These are phyloP conservation scores for Lachancea quebecensis DNA, from an alignment of 805 yeast species.

Conservation along the genomic window DNA sequence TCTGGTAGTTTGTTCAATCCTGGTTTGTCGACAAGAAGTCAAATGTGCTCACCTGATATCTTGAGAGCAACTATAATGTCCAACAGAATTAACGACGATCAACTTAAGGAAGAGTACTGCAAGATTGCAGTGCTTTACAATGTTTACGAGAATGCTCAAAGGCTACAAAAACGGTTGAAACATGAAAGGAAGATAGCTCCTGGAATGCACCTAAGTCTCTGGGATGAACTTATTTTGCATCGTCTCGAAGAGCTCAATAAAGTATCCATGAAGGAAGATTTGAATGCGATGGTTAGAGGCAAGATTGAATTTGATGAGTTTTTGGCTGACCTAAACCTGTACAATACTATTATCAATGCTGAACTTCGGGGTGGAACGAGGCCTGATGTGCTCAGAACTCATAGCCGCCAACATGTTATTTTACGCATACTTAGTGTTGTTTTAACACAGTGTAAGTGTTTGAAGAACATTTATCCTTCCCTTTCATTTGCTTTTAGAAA, in stretches of 20 bases:
- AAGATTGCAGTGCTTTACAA: constrained; percentile 18
- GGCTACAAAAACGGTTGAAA: background rate
- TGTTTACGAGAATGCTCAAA: constrained; percentile 9
- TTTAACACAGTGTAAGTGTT: constrained; percentile 11
- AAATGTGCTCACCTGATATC: constrained; percentile 22
- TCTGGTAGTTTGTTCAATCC: constrained; percentile 1
- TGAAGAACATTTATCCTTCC: constrained; percentile 19
- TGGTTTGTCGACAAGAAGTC: constrained; percentile 2
- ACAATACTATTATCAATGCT: constrained; percentile 8
- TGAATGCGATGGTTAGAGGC: constrained; percentile 9
- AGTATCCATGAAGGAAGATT: constrained; percentile 5
- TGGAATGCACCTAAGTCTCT: constrained; percentile 8
- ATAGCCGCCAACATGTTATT: constrained; percentile 3
- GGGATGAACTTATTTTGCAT: constrained; percentile 20
- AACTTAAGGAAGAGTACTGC: constrained; percentile 19
- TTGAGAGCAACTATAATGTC: constrained; percentile 18
- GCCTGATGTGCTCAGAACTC: background rate
- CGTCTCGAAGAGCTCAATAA: constrained; percentile 9
- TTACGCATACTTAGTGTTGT: constrained; percentile 12
- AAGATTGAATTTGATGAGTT: constrained; percentile 18
- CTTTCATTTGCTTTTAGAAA: constrained; percentile 1
- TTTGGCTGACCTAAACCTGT: constrained; percentile 11
- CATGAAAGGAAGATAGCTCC: background rate
- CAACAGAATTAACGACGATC: constrained; percentile 7
- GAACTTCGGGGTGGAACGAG: constrained; percentile 15